Base-by-base conservation (phyloP, 2,329 filamentous ascomycete genomes). In the Fusarium guadeloupense region DNA sequence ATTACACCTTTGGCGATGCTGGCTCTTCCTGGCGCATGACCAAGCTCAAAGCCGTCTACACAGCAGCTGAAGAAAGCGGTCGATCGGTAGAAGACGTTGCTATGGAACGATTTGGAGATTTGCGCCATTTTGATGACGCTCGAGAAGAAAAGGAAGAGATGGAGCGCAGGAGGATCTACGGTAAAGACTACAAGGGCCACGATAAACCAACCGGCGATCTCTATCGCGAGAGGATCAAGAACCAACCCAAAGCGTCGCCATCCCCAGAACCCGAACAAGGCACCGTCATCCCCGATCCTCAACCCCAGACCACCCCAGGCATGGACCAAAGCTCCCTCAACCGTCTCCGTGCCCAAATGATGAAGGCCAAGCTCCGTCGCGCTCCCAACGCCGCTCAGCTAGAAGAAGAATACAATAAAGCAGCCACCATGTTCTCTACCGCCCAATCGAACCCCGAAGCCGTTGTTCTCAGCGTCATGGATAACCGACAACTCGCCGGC, bases 1-100 rank as follows among this genome's bases (percentile, higher is more conserved):
- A 85, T 54, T 99, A 98, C 72, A 91, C 80, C 0, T 96, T 99
- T 75, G 95, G 96, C 16, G 95, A 99, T 73, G 79, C 85, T 7
- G 94, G 95, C 0, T 94, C 93, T 13, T 86, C 92, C 68, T 99
- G 96, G 95, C 89, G 96, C 43, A 97, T 99, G 93, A 96, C 90
- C 6, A 97, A 93, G 75, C 85, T 99, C 26, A 93, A 90, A 64
- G 90, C 88, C 10, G 91, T 97, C 3, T 97, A 96, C 74, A 85
- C 86, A 21, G 84, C 89, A 48, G 92, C 93, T 0, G 83, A 96
- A 66, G 89, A 95, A 68, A 88, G 81, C 1, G 88, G 88, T 0
- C 83, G 83, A n/a, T 69, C 85, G 0, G 82, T 96, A 1, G 94
- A 98, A 7, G 91, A 96, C 1, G 81, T 98, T 42, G 95, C 93